Evolutionary conservation across 306 rosid genomes (phyloP).

Genomic region (Fagus crenata): DNA sequence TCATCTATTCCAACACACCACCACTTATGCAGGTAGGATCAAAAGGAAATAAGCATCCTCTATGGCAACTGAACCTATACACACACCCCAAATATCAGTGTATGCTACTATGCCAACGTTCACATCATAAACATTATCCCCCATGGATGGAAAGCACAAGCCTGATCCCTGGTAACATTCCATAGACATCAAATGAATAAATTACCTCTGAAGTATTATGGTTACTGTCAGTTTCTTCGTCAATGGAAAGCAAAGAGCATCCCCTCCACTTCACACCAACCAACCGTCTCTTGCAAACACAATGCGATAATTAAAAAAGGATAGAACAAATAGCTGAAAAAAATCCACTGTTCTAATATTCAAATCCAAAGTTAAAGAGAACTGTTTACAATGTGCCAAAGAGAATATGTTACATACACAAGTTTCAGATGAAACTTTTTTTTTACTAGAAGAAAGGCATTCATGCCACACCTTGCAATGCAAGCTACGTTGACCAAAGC

Average conservation of each 20-base stretch:
- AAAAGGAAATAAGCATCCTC: neutral
- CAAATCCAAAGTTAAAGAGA: slow-evolving; percentile 52
- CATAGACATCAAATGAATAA: slow-evolving; percentile 58
- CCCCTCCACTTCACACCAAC: slow-evolving; percentile 89
- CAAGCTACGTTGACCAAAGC: slow-evolving; percentile 54
- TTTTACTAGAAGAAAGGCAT: slow-evolving; percentile 49
- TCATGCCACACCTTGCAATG: slow-evolving; percentile 64
- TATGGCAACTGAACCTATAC: neutral
- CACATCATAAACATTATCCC: slow-evolving; percentile 27
- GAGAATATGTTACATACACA: slow-evolving; percentile 88
- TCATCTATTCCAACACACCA: neutral
- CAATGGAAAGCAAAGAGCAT: slow-evolving; percentile 75
- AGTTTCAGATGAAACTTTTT: slow-evolving; percentile 69
- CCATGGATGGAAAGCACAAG: slow-evolving; percentile 36
- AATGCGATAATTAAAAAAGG: slow-evolving; percentile 74
- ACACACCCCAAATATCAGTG: neutral
- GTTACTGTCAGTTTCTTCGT: slow-evolving; percentile 69
- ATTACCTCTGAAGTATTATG: slow-evolving; percentile 63
- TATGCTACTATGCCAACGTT: slow-evolving; percentile 9
- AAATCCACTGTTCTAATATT: slow-evolving; percentile 46
- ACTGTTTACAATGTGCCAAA: slow-evolving; percentile 70
- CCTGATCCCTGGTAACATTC: slow-evolving; percentile 49
- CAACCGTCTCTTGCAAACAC: slow-evolving; percentile 93
- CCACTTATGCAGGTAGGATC: neutral
- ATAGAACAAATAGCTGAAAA: slow-evolving; percentile 40